Evolutionary conservation across 805 yeast species (phyloP).

Genomic region (Nakazawaea holstii): DNA sequence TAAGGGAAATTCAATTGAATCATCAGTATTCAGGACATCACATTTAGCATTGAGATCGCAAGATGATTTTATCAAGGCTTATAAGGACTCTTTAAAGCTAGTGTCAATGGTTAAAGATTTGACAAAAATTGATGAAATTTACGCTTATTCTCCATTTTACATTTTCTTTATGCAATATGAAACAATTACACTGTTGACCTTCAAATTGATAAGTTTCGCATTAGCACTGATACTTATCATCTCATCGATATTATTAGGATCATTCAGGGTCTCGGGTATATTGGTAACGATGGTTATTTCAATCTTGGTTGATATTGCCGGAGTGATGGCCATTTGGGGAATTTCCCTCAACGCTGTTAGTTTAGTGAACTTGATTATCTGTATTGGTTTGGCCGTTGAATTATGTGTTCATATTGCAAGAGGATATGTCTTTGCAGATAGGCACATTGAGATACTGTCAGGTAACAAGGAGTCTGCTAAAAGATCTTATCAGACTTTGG

Average conservation of each 20-base stretch:
- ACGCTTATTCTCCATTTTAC: constrained; percentile 92
- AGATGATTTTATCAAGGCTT: constrained; percentile 76
- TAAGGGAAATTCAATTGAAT: constrained; percentile 31
- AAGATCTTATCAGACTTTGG: constrained; percentile 54
- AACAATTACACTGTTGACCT: constrained; percentile 55
- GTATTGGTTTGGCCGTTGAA: constrained; percentile 90
- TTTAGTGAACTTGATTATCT: constrained; percentile 84
- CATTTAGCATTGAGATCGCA: constrained; percentile 82
- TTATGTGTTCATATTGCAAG: constrained; percentile 85
- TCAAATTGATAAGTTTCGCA: constrained; percentile 49
- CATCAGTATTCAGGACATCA: constrained; percentile 73
- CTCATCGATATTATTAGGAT: constrained; percentile 60
- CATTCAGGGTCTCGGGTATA: constrained; percentile 51
- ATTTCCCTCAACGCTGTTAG: constrained; percentile 85
- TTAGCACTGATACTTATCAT: constrained; percentile 41
- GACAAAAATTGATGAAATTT: constrained; percentile 42
- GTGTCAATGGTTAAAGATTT: constrained; percentile 46
- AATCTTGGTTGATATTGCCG: constrained; percentile 71
- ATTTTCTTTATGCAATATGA: constrained; percentile 87
- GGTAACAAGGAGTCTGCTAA: constrained; percentile 12
- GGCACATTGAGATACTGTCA: constrained; percentile 5
- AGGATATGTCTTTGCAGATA: constrained; percentile 45
- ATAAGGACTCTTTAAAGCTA: constrained; percentile 64
- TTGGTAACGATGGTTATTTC: constrained; percentile 54
- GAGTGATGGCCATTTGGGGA: constrained; percentile 68